Conservation (phyloP, 257 asterid species). For the Solanum tarijense region DNA sequence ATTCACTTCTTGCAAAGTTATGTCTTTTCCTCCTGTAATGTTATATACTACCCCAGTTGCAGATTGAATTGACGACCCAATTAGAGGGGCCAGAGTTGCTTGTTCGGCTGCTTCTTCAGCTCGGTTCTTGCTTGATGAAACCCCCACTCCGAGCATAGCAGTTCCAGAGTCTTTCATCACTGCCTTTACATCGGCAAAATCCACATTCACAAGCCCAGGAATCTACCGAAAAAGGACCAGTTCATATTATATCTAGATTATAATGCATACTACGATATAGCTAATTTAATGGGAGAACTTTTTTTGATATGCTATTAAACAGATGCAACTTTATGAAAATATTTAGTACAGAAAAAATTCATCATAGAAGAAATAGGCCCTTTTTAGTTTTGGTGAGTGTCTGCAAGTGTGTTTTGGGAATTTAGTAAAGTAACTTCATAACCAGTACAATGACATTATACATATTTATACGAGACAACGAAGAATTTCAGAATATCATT, state of each 20-base stretch:
- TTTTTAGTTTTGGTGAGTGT: not conserved
- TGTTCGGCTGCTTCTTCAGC: constrained; percentile 99
- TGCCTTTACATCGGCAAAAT: constrained; percentile 96
- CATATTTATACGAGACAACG: not conserved
- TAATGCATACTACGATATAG: not conserved
- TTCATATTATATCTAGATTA: not conserved
- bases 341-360: not conserved
- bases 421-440: not conserved
- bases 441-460: not conserved
- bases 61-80: constrained; percentile 93
- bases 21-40: constrained; percentile 97
- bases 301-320: not conserved
- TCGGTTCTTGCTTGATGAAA: constrained; percentile 95
- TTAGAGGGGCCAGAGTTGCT: constrained; percentile 92
- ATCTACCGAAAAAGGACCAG: constrained; percentile 43
- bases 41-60: constrained; percentile 98
- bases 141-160: constrained; percentile 99
- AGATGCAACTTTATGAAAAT: not conserved
- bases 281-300: not conserved
- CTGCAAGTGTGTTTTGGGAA: not conserved
- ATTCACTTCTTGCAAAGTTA: constrained; percentile 91
- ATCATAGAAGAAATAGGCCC: not conserved
- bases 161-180: constrained; percentile 99
- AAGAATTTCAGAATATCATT: not conserved
- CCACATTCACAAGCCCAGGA: constrained; percentile 96